These are phyloP conservation scores for Camillea tinctor DNA, from an alignment of 2,329 filamentous ascomycete genomes.

Conservation along the genomic window DNA sequence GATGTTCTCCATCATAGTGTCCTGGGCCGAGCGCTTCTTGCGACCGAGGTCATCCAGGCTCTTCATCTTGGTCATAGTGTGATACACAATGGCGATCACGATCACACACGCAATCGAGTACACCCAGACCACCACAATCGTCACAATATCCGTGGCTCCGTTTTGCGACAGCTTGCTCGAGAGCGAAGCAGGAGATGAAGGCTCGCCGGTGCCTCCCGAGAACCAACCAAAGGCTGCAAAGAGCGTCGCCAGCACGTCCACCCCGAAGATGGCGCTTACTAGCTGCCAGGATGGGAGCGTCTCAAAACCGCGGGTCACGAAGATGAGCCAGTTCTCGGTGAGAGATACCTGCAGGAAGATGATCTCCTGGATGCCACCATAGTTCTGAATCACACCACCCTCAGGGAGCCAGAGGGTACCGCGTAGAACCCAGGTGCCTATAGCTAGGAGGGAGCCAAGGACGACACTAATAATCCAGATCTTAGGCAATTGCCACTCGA, in stretches of 20 bases:
- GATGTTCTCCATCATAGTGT: slow-evolving; percentile 54
- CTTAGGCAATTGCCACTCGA: slow-evolving; percentile 74
- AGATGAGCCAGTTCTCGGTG: slow-evolving; percentile 76
- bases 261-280: slow-evolving; percentile 63
- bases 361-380: slow-evolving; percentile 70
- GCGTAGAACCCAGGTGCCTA: slow-evolving; percentile 67
- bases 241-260: slow-evolving; percentile 66
- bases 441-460: slow-evolving; percentile 63
- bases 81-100: slow-evolving; percentile 52
- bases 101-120: slow-evolving; percentile 53
- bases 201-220: slow-evolving; percentile 42
- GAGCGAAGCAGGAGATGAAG: slow-evolving; percentile 35
- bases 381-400: slow-evolving; percentile 73
- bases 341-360: slow-evolving; percentile 71
- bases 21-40: slow-evolving; percentile 48
- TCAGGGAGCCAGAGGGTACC: slow-evolving; percentile 63
- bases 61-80: slow-evolving; percentile 38
- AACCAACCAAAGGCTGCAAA: slow-evolving; percentile 73
- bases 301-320: slow-evolving; percentile 70
- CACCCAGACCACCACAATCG: slow-evolving; percentile 50
- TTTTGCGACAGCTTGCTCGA: slow-evolving; percentile 36
- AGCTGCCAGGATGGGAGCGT: slow-evolving; percentile 70
- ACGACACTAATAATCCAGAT: slow-evolving; percentile 70
- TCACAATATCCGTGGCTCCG: slow-evolving; percentile 57
- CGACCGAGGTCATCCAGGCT: slow-evolving; percentile 45